These are phyloP conservation scores for Microthlaspi erraticum DNA, from an alignment of 345 rosid species.

Conservation along the genomic window DNA sequence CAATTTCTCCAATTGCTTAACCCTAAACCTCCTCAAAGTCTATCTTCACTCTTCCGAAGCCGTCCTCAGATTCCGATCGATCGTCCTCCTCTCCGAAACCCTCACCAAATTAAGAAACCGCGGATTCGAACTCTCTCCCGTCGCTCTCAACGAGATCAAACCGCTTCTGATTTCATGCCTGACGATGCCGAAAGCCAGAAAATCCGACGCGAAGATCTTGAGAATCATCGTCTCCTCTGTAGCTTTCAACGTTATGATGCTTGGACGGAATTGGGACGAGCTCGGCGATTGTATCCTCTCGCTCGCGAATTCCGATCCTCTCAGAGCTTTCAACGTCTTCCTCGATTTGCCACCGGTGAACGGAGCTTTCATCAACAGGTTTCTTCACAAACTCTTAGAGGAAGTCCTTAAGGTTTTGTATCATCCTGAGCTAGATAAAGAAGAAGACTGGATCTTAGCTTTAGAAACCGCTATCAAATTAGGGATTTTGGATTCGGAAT, in stretches of 20 bases:
- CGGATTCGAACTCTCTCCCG: not conserved
- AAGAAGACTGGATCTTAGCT: not conserved
- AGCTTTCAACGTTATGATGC: not conserved
- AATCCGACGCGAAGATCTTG: not conserved
- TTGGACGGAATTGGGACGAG: conserved; percentile 27
- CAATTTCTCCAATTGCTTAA: conserved; percentile 24
- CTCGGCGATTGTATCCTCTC: conserved; percentile 1
- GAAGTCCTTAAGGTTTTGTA: conserved; percentile 9
- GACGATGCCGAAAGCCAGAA: not conserved
- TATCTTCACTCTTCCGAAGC: not conserved
- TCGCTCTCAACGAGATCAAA: conserved; percentile 22
- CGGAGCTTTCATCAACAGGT: not conserved
- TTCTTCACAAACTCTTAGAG: not conserved
- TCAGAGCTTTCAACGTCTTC: conserved; percentile 10
- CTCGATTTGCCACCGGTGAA: conserved; percentile 15
- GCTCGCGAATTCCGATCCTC: not conserved
- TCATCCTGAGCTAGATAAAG: not conserved
- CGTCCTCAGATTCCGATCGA: conserved; percentile 6
- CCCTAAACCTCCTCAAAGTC: conserved; percentile 16
- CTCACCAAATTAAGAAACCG: not conserved
- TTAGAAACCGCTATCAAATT: conserved; percentile 22
- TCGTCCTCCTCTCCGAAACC: not conserved
- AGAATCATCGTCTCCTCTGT: conserved; percentile 8
- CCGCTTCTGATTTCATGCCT: conserved; percentile 12
- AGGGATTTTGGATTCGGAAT: not conserved